Percentiles rank a stretch among this genome's conserved stretches.
Conservation (phyloP, 768 basidiomycete species). For the Leccinum subtestaceum region DNA sequence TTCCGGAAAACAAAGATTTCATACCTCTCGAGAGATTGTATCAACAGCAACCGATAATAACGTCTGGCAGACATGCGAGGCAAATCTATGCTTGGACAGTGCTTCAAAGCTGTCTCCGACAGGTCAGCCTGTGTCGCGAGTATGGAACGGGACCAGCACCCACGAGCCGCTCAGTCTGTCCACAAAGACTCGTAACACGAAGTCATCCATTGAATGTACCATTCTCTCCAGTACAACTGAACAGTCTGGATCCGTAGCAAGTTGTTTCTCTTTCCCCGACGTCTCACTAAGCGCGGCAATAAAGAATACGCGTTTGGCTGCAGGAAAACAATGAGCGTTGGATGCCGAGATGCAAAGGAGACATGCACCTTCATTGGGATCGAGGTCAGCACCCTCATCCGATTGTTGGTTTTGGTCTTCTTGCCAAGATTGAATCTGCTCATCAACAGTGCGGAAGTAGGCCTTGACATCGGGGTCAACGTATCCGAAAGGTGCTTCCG, state of each 20-base stretch:
- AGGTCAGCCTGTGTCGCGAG: constrained; percentile 4
- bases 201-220: constrained; percentile 92
- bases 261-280: constrained; percentile 81
- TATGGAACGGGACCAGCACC: constrained; percentile 35
- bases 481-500: constrained; percentile 84
- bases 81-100: constrained; percentile 80
- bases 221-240: constrained; percentile 88
- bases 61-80: constrained; percentile 94
- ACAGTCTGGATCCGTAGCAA: constrained; percentile 93
- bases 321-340: constrained; percentile 1
- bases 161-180: constrained; percentile 88
- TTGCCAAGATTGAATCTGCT: constrained; percentile 87
- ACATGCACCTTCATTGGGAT: constrained; percentile 68
- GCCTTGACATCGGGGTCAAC: constrained; percentile 89
- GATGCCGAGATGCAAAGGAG: neutral
- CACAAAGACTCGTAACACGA: constrained; percentile 86
- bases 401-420: constrained; percentile 40
- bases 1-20: constrained; percentile 4
- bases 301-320: constrained; percentile 77
- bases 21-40: constrained; percentile 69
- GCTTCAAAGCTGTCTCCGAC: constrained; percentile 50
- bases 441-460: constrained; percentile 87
- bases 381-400: constrained; percentile 45
- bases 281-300: constrained; percentile 82
- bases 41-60: constrained; percentile 64